These are phyloP conservation scores for Macrolepiota albuminosa DNA, from an alignment of 768 basidiomycete species.

Conservation along the genomic window DNA sequence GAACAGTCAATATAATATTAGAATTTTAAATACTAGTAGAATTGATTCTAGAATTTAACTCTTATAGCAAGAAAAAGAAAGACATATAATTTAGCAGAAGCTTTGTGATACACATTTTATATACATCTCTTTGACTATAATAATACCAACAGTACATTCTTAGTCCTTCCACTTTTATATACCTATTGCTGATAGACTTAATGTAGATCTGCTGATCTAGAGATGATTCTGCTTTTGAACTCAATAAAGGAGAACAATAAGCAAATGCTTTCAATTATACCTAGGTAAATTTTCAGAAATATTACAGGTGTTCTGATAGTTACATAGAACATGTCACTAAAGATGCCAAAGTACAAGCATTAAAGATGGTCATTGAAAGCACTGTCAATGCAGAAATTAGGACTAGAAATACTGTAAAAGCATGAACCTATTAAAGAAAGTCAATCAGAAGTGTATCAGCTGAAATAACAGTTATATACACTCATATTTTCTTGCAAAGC, in stretches of 20 bases:
- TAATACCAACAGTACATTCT: neutral
- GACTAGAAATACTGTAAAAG: constrained; percentile 94
- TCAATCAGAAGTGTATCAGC: neutral
- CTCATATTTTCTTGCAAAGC: constrained; percentile 93
- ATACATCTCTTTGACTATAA: neutral
- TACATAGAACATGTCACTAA: constrained; percentile 53
- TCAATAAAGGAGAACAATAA: neutral
- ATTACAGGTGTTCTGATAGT: too few relatives aligned
- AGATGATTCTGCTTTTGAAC: neutral
- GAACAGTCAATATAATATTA: neutral
- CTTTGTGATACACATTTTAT: neutral
- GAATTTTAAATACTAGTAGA: neutral
- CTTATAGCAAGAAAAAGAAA: neutral
- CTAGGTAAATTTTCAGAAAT: too few relatives aligned
- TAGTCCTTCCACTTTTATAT: neutral
- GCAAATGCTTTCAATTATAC: neutral
- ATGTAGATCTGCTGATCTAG: neutral
- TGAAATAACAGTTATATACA: constrained; percentile 40
- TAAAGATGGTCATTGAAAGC: constrained; percentile 91
- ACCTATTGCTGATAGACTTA: neutral
- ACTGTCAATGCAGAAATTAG: constrained; percentile 90
- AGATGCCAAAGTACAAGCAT: constrained; percentile 84
- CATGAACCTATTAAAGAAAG: constrained; percentile 62
- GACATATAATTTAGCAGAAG: neutral
- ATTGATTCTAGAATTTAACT: neutral